Conservation (phyloP, 495 filamentous ascomycete species). For the Wilcoxina mikolae region DNA sequence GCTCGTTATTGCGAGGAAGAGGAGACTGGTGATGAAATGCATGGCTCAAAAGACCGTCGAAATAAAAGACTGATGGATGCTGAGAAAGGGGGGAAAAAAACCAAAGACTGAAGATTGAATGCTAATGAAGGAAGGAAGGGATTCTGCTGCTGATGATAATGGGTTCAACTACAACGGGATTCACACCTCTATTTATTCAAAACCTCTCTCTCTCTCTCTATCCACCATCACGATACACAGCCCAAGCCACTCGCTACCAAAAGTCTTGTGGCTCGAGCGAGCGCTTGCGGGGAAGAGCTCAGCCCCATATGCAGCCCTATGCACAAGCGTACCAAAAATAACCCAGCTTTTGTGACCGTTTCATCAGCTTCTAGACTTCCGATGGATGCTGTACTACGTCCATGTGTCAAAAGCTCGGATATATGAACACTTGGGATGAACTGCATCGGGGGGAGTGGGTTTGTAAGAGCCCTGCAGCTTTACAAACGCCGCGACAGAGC, state of each 20-base stretch:
- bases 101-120: neutral
- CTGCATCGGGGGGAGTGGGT: no score
- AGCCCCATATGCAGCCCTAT: neutral
- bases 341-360: no score
- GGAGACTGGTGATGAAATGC: neutral
- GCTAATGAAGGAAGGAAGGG: neutral
- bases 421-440: no score
- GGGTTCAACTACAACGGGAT: neutral
- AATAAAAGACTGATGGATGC: no score
- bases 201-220: neutral
- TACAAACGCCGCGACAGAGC: no score
- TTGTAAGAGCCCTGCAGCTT: no score
- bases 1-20: no score
- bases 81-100: no score
- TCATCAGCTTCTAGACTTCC: no score
- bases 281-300: neutral
- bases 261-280: neutral
- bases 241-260: neutral
- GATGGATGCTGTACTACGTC: no score
- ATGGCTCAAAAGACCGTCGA: neutral
- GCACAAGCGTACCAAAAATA: no score
- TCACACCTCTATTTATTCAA: neutral
- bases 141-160: neutral
- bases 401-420: no score
- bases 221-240: neutral